phyloP scores from a whole-genome alignment of 148 eudicot genomes.

The Rhododendron griersonianum region DNA sequence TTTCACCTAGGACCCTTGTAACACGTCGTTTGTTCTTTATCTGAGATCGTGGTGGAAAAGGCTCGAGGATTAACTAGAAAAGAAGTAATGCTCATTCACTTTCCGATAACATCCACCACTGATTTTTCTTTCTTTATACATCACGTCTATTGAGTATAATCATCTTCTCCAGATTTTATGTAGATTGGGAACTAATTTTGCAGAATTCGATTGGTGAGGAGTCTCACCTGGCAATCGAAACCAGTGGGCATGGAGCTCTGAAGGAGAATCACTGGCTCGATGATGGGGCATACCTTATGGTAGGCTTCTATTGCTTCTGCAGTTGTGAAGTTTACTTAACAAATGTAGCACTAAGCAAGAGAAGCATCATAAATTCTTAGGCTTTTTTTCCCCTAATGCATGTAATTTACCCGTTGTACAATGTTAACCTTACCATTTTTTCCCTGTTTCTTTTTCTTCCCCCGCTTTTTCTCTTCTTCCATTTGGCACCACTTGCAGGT shows the following conservation, averaged over 20 bases:
- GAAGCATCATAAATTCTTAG: neutral
- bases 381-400: neutral
- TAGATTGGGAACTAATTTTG: conserved; percentile 6
- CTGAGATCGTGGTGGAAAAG: neutral
- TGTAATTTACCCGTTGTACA: neutral
- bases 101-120: neutral
- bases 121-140: neutral
- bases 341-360: neutral
- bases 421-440: neutral
- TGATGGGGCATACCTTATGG: conserved; percentile 99
- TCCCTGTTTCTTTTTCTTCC: neutral
- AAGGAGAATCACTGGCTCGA: conserved; percentile 99
- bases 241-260: conserved; percentile 99
- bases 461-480: neutral
- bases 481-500: conserved; percentile 44
- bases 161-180: neutral
- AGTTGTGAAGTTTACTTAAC: neutral
- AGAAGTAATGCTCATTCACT: neutral
- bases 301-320: conserved; percentile 18
- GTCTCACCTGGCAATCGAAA: conserved; percentile 95
- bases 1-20: neutral
- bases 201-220: conserved; percentile 89
- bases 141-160: neutral
- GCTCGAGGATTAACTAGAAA: neutral
- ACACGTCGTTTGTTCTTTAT: neutral